phyloP scores from a whole-genome alignment of 768 basidiomycete species.

The Boletus coccyginus region DNA sequence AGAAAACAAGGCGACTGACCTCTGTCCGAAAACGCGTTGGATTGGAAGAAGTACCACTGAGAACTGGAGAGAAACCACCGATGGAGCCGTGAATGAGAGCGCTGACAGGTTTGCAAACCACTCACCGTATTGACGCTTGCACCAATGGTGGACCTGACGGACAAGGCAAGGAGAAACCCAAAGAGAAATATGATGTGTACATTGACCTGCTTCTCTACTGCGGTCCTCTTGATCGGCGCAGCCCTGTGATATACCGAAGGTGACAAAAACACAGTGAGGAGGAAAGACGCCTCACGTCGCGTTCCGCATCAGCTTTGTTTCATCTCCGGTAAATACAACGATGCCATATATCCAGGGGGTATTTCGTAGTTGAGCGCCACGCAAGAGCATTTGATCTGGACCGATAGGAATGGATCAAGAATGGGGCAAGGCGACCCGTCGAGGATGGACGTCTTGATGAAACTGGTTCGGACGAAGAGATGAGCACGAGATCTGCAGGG shows the following conservation, averaged over 20 bases:
- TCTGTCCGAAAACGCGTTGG: too few relatives aligned
- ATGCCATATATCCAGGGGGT: conserved; percentile 96
- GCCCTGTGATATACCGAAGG: too few relatives aligned
- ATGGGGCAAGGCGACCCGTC: conserved; percentile 67
- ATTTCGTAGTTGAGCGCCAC: conserved; percentile 94
- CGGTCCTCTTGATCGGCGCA: too few relatives aligned
- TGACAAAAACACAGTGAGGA: neutral
- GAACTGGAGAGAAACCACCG: too few relatives aligned
- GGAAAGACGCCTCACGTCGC: conserved; percentile 71
- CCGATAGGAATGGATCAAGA: conserved; percentile 64
- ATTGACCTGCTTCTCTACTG: conserved; percentile 95
- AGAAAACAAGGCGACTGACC: too few relatives aligned
- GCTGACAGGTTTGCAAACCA: too few relatives aligned
- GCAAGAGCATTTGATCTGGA: conserved; percentile 90
- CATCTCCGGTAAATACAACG: conserved; percentile 93
- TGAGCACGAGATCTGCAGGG: conserved; percentile 88
- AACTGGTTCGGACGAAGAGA: too few relatives aligned
- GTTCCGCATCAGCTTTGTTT: conserved; percentile 98
- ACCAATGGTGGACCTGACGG: conserved; percentile 91
- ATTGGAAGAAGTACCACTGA: too few relatives aligned
- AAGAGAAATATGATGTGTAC: conserved; percentile 95
- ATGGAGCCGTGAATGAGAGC: too few relatives aligned
- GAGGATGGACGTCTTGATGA: conserved; percentile 96
- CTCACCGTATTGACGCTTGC: conserved; percentile 79
- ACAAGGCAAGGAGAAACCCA: conserved; percentile 79